Evolutionary conservation across 2,329 filamentous ascomycete species (phyloP), one percentile per base, ranked within the genome.

Genomic region (Talaromyces piceae): DNA sequence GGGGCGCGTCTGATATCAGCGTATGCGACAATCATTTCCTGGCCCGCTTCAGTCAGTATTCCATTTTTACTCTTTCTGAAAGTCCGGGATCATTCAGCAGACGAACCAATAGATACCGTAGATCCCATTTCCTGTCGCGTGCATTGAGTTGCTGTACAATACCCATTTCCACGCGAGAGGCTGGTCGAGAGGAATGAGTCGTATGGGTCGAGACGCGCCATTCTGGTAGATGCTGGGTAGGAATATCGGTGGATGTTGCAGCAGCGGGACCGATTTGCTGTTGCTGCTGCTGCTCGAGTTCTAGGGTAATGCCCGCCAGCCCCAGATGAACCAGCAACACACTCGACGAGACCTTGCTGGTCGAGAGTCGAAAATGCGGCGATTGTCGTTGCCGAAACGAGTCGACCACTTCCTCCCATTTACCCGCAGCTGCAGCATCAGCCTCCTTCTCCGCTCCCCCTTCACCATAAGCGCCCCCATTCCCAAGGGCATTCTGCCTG

Each of bases 1-100:
- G 65, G 60, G 2, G 62, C 67, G 26, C 65, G 62, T 43, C 68
- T 72, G 52, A 73, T 60, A 50, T 70, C 63, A 11, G 64, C 56
- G 55, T 73, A 74, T 18, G 71, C 69, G 25, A 65, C 60, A 8
- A 73, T 67, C 64, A 72, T 71, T 47, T 72, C 67, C 71, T 74
- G 23, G 7, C 47, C 13, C 49, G 50, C 27, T 26, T 16, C 20
- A 25, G 18, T 27, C 8, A 7, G 20, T 25, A n/a, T 30, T 7
- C 39, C 28, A 12, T 25, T 22, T 47, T 37, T 27, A 3, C 7
- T 22, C 1, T 8, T 8, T 18, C 18, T 46, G 5, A 26, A 45
- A 13, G 5, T 8, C 4, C 11, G 16, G 6, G 3, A 13, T 28
- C n/a, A n/a, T n/a, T n/a, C n/a, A 9, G 28, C 27, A 26, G 45